A percentile compares a stretch with the other conserved stretches of the same genome.
Conservation (phyloP, 2,329 filamentous ascomycete species). For the Huntiella bhutanensis region DNA sequence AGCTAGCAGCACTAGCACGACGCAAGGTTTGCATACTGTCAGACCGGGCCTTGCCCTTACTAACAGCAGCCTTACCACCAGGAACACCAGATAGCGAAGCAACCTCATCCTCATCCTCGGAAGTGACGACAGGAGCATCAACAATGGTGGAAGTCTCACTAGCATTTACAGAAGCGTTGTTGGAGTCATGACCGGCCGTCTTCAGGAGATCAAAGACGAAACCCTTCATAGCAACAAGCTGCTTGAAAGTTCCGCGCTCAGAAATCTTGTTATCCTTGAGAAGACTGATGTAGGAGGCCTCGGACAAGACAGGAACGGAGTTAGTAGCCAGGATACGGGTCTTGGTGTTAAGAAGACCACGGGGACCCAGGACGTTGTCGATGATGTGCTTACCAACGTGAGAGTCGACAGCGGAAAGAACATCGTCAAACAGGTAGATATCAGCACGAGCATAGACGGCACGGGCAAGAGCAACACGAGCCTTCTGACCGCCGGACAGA, state of each 20-base stretch:
- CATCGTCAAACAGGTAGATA: conserved; percentile 85
- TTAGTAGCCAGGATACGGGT: conserved; percentile 90
- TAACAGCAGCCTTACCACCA: conserved; percentile 42
- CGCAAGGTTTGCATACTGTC: conserved; percentile 67
- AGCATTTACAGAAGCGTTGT: conserved; percentile 19
- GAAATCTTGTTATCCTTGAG: conserved; percentile 66
- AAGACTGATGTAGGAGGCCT: conserved; percentile 76
- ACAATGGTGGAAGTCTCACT: conserved; percentile 41
- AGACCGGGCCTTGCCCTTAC: conserved; percentile 34
- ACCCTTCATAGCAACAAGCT: conserved; percentile 85
- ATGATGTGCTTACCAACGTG: conserved; percentile 92
- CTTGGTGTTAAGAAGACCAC: conserved; percentile 66
- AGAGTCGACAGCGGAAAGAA: conserved; percentile 91
- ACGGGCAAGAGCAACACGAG: conserved; percentile 73
- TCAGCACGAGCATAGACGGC: conserved; percentile 96
- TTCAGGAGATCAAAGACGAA: conserved; percentile 71
- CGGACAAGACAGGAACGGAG: conserved; percentile 73
- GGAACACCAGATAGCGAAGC: conserved; percentile 38
- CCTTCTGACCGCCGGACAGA: conserved; percentile 88
- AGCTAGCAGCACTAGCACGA: conserved; percentile 79
- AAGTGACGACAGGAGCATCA: conserved; percentile 22
- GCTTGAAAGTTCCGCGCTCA: conserved; percentile 77
- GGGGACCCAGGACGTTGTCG: conserved; percentile 74
- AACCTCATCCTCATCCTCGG: conserved; percentile 61
- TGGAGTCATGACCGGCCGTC: conserved; percentile 44